Evolutionary conservation across 1,139 yeast species (phyloP).

Genomic region (Taiozyma onychis): DNA sequence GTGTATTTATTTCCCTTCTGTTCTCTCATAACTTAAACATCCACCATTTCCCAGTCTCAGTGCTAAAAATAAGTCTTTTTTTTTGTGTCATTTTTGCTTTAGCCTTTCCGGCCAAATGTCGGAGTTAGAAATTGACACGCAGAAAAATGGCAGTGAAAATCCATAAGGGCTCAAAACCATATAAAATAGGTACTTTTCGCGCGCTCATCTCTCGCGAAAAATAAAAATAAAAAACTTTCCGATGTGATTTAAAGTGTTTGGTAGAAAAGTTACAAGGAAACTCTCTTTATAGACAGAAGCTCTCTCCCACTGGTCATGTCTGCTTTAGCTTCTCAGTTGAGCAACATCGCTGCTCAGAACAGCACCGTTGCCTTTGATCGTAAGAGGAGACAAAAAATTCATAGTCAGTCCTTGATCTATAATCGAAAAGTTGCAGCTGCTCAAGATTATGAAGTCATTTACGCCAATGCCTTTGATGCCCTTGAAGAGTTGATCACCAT

Average conservation of each 20-base stretch:
- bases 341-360: constrained; percentile 59
- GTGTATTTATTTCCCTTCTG: too few species aligned
- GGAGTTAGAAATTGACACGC: not conserved
- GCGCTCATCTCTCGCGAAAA: not conserved
- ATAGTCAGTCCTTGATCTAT: constrained; percentile 81
- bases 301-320: constrained; percentile 11
- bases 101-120: not conserved
- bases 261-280: too few species aligned
- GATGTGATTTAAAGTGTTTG: not conserved
- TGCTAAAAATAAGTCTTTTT: not conserved
- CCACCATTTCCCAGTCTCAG: too few species aligned
- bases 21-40: too few species aligned
- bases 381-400: constrained; percentile 79
- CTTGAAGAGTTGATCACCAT: constrained; percentile 63
- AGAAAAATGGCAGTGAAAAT: not conserved
- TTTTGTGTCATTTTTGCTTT: not conserved
- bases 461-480: constrained; percentile 68
- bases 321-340: constrained; percentile 71
- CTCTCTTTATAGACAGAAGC: too few species aligned
- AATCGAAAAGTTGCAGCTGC: constrained; percentile 85
- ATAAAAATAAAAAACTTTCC: not conserved
- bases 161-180: not conserved
- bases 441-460: constrained; percentile 86
- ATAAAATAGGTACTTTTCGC: not conserved
- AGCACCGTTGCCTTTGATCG: constrained; percentile 81